Conservation (phyloP, 192 early-diverging fungal genomes). For the Backusella luteola region DNA sequence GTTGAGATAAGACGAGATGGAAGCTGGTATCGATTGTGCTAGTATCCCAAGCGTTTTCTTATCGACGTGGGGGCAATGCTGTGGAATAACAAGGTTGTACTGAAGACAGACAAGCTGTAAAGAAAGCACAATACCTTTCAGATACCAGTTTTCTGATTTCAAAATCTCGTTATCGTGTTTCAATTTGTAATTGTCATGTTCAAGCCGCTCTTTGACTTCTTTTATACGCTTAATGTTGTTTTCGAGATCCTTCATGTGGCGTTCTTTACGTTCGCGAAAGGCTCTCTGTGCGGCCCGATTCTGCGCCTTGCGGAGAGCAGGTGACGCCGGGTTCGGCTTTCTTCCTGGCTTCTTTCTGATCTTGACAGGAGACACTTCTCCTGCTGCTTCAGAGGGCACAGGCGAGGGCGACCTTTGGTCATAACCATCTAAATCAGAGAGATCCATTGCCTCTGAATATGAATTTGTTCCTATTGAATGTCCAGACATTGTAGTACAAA, state of each 20-base stretch:
- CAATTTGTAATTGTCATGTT: slow-evolving; percentile 39
- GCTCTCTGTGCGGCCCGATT: slow-evolving; percentile 88
- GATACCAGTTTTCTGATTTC: slow-evolving; percentile 46
- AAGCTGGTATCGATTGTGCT: slow-evolving; percentile 16
- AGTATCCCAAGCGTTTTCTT: slow-evolving; percentile 17
- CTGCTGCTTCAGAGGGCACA: background rate
- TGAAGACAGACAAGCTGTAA: slow-evolving; percentile 36
- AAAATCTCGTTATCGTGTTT: slow-evolving; percentile 42
- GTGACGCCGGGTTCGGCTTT: slow-evolving; percentile 61
- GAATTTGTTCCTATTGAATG: background rate
- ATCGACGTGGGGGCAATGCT: slow-evolving; percentile 29
- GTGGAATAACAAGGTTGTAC: slow-evolving; percentile 28
- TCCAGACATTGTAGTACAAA: background rate
- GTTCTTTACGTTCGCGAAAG: slow-evolving; percentile 84
- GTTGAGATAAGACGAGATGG: slow-evolving; percentile 24
- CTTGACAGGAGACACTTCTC: slow-evolving; percentile 30
- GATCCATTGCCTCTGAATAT: slow-evolving; percentile 12
- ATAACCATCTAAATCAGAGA: slow-evolving; percentile 9
- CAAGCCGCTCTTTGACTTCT: slow-evolving; percentile 49
- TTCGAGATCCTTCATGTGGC: slow-evolving; percentile 76
- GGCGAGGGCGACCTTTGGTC: background rate
- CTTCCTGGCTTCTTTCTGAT: slow-evolving; percentile 58
- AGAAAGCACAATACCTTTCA: slow-evolving; percentile 45
- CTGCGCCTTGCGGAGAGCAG: slow-evolving; percentile 65
- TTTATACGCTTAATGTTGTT: slow-evolving; percentile 63